A percentile compares a stretch with the other conserved stretches of the same genome.
Conservation (phyloP, 2,329 filamentous ascomycete genomes). For the Fusarium sacchari region DNA sequence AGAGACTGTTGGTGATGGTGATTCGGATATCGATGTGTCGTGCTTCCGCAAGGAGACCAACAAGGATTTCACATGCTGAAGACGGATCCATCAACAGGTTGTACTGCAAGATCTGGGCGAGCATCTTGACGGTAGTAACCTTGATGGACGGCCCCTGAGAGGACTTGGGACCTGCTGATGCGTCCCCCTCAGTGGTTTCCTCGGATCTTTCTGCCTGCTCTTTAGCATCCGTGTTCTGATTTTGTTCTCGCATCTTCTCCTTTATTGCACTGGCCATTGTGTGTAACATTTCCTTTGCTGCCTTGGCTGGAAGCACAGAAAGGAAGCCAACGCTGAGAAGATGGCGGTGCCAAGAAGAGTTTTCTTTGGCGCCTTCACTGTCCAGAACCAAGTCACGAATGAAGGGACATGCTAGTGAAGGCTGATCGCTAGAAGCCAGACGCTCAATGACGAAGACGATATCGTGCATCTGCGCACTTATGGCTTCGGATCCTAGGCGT, state of each 20-base stretch:
- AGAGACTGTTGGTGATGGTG: slow-evolving; percentile 44
- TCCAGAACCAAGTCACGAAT: slow-evolving; percentile 46
- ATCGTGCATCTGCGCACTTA: slow-evolving; percentile 18
- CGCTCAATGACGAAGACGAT: slow-evolving; percentile 34
- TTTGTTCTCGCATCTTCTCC: slow-evolving; percentile 44
- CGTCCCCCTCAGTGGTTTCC: not conserved
- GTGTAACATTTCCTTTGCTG: slow-evolving; percentile 42
- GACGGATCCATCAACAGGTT: slow-evolving; percentile 41
- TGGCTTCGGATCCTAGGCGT: slow-evolving; percentile 13
- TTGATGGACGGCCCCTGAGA: slow-evolving; percentile 42
- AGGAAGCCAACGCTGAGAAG: slow-evolving; percentile 45
- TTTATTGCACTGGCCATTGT: slow-evolving; percentile 43
- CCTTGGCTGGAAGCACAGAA: slow-evolving; percentile 38
- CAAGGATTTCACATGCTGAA: slow-evolving; percentile 44
- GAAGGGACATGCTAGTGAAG: slow-evolving; percentile 44
- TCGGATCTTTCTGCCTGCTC: not conserved
- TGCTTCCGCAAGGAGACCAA: slow-evolving; percentile 43
- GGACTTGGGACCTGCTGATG: not conserved
- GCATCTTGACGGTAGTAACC: slow-evolving; percentile 51
- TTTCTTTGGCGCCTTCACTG: slow-evolving; percentile 28
- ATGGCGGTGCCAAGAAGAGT: slow-evolving; percentile 49
- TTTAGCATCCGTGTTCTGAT: slow-evolving; percentile 2
- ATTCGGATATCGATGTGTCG: slow-evolving; percentile 48
- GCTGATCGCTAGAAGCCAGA: slow-evolving; percentile 45
- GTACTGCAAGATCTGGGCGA: slow-evolving; percentile 48